These are phyloP conservation scores for Alectoria sarmentosa DNA, from an alignment of 495 filamentous ascomycete species.

Conservation along the genomic window DNA sequence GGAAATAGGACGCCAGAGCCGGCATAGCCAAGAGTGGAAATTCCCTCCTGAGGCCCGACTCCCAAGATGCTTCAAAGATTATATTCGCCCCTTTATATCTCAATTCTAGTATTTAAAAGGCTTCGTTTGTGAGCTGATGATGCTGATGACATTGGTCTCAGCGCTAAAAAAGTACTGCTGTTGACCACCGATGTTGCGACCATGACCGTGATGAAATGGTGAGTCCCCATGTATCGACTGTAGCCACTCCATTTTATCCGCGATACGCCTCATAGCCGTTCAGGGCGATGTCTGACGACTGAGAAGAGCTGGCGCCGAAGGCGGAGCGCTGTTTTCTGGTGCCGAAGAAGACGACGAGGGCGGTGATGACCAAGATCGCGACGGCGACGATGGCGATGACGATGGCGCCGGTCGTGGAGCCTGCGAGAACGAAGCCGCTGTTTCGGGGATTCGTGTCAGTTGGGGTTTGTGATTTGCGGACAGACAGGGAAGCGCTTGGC, in stretches of 20 bases:
- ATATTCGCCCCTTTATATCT: too few relatives aligned
- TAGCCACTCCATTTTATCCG: not conserved
- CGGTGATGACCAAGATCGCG: not conserved
- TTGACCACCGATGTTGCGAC: not conserved
- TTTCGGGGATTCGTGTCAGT: too few relatives aligned
- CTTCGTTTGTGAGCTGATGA: too few relatives aligned
- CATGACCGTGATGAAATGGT: not conserved
- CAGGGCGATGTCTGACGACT: not conserved
- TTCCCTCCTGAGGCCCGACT: too few relatives aligned
- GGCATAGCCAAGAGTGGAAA: too few relatives aligned
- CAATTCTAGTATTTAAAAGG: too few relatives aligned
- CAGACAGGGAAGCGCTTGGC: too few relatives aligned
- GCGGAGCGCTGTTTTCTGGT: not conserved
- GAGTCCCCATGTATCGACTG: not conserved
- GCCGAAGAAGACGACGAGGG: conserved; percentile 2
- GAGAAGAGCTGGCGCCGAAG: not conserved
- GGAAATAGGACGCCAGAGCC: too few relatives aligned
- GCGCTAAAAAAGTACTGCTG: too few relatives aligned
- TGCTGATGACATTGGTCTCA: too few relatives aligned
- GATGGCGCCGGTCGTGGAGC: conserved; percentile 5
- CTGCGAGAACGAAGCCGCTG: conserved; percentile 9
- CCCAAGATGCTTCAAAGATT: too few relatives aligned
- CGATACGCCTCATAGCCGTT: not conserved
- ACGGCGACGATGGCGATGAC: conserved; percentile 2
- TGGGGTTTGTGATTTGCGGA: too few relatives aligned